Percentiles rank a stretch among this genome's conserved stretches.
Conservation (phyloP, 2,329 filamentous ascomycete species). For the Alternaria novae-zelandiae region DNA sequence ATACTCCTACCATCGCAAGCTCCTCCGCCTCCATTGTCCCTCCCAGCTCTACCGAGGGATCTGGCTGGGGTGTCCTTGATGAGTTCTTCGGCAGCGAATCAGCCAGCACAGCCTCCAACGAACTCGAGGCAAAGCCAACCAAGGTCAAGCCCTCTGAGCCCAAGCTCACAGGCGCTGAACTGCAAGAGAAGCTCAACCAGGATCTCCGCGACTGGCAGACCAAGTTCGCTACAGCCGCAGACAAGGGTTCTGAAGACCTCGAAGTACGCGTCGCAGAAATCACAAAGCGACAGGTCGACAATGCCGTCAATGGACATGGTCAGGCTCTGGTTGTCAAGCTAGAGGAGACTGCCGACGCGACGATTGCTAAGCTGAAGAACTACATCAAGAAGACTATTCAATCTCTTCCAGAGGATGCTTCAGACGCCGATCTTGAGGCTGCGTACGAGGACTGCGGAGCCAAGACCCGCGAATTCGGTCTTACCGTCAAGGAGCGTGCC, state of each 20-base stretch:
- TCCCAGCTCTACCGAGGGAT: conserved; percentile 27
- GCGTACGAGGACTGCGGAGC: conserved; percentile 60
- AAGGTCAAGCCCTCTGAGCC: conserved; percentile 25
- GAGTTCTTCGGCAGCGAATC: conserved; percentile 38
- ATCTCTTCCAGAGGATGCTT: conserved; percentile 64
- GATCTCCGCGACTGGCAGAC: conserved; percentile 87
- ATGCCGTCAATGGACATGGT: conserved; percentile 70
- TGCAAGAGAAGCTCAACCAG: conserved; percentile 69
- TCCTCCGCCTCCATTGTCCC: conserved; percentile 25
- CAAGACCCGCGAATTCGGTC: conserved; percentile 70
- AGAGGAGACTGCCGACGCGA: conserved; percentile 68
- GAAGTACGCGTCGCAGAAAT: conserved; percentile 71
- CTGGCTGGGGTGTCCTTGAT: conserved; percentile 41
- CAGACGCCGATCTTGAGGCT: conserved; percentile 58
- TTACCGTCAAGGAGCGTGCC: conserved; percentile 77
- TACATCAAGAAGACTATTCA: conserved; percentile 65
- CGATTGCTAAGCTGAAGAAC: conserved; percentile 69
- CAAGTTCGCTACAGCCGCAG: conserved; percentile 84
- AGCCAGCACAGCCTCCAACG: conserved; percentile 26
- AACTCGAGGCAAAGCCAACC: conserved; percentile 20
- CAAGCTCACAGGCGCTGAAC: conserved; percentile 46
- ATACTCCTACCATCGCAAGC: conserved; percentile 28
- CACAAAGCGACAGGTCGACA: conserved; percentile 71
- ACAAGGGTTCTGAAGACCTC: conserved; percentile 78
- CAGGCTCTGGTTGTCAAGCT: conserved; percentile 72